These are phyloP conservation scores for Keithomyces neogunnii DNA, from an alignment of 2,329 filamentous ascomycete genomes.

Conservation along the genomic window DNA sequence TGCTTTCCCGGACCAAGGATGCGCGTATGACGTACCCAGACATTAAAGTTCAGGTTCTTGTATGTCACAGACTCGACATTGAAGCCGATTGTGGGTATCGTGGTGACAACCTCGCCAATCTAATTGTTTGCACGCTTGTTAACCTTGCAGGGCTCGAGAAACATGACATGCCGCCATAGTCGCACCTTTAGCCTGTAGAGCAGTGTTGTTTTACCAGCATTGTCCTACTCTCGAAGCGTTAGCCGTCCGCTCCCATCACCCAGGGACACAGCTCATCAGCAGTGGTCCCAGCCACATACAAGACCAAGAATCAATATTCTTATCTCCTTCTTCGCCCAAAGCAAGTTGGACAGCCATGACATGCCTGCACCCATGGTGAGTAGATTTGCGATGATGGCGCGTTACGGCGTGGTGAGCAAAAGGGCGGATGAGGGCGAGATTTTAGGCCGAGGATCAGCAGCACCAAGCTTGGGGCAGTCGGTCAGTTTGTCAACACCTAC, in stretches of 20 bases:
- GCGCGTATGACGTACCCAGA: slow-evolving; percentile 63
- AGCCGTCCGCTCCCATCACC: slow-evolving; percentile 3
- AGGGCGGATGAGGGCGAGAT: not conserved
- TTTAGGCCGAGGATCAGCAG: slow-evolving; percentile 1
- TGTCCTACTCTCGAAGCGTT: slow-evolving; percentile 55
- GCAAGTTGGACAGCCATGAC: slow-evolving; percentile 61
- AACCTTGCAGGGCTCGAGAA: not conserved
- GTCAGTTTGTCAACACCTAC: not conserved
- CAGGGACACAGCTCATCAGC: not conserved
- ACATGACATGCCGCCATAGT: not conserved
- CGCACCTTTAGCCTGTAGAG: slow-evolving; percentile 87
- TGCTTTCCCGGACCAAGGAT: not conserved
- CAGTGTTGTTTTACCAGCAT: slow-evolving; percentile 95
- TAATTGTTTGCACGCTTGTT: slow-evolving; percentile 26
- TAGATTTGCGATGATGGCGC: slow-evolving; percentile 3
- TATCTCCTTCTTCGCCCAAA: slow-evolving; percentile 97
- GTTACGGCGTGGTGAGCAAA: not conserved
- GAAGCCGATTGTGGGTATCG: slow-evolving; percentile 98
- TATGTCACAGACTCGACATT: slow-evolving; percentile 99
- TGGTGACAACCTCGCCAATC: slow-evolving; percentile 98
- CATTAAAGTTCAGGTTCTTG: slow-evolving; percentile 97
- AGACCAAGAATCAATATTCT: slow-evolving; percentile 89
- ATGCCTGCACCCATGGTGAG: slow-evolving; percentile 54
- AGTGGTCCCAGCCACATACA: slow-evolving; percentile 43
- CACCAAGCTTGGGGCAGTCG: not conserved